Evolutionary conservation across 148 eudicot species (phyloP), one percentile per base, ranked within the genome.

Genomic region (Linanthus parryae): DNA sequence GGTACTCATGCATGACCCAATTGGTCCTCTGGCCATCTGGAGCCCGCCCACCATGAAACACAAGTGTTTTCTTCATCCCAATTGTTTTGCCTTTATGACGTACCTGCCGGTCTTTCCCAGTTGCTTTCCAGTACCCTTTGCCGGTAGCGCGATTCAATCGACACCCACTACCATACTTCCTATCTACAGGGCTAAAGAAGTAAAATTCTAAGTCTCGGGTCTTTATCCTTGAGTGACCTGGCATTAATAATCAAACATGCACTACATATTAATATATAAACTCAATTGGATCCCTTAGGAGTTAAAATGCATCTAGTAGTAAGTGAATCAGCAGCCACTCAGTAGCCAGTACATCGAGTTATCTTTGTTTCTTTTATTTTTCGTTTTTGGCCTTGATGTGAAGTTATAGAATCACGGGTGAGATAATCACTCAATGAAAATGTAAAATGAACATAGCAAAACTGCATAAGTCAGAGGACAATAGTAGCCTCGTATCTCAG

Each of bases 1-100:
- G 47, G 33, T 67, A 72, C 24, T 72, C 77, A 42, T 72, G 77
- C 77, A 72, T 72, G 12, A 72, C 77, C 77, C 77, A 72, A 54
- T 72, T 62, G 2, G 73, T 72, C 27, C 77, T 55, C 58, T 58
- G 54, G 8, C 72, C 77, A 13, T 39, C 58, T 44, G 65, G 73
- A n/a, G 77, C 69, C 34, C 73, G 60, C 5, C 73, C 77, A 26
- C 51, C 44, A 49, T 72, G 66, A 36, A 62, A 72, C 10, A 72
- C 73, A 8, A 72, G 65, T 1, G 77, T 72, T 50, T 72, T 72
- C 20, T 63, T 72, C 60, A 67, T 52, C 29, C 77, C 77, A 40
- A 72, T 70, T 16, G 44, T 63, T 33, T 62, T 52, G 12, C 56
- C 62, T 28, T 43, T 72, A 40, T 59, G 59, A 24, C 61, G 55